Conservation (phyloP, 2,329 filamentous ascomycete species). For the Calonectria hongkongensis region DNA sequence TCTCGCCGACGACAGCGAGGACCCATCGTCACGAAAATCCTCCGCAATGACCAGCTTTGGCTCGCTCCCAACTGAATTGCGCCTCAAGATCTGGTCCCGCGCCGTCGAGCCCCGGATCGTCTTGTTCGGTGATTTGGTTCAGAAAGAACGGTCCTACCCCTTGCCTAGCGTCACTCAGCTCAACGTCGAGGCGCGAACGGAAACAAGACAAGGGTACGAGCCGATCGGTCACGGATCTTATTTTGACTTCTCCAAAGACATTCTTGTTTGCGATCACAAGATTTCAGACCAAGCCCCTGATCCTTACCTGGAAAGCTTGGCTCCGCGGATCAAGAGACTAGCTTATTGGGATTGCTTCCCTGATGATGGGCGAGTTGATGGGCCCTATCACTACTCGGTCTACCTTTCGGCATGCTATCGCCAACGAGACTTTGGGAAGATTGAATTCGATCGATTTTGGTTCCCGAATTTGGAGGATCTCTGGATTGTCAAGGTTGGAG, state of each 20-base stretch:
- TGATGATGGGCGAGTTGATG: slow-evolving; percentile 61
- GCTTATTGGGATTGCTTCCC: slow-evolving; percentile 65
- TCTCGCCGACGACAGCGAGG: slow-evolving; percentile 32
- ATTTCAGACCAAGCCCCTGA: slow-evolving; percentile 59
- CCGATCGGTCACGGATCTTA: slow-evolving; percentile 60
- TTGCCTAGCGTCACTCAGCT: slow-evolving; percentile 61
- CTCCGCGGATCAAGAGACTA: slow-evolving; percentile 58
- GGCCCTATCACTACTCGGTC: slow-evolving; percentile 58
- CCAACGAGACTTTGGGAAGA: slow-evolving; percentile 55
- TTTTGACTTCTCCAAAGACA: slow-evolving; percentile 61
- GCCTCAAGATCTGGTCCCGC: slow-evolving; percentile 62
- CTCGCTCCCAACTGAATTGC: slow-evolving; percentile 60
- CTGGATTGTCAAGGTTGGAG: slow-evolving; percentile 64
- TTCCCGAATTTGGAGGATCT: slow-evolving; percentile 62
- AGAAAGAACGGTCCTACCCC: slow-evolving; percentile 56
- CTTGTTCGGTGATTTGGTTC: slow-evolving; percentile 60
- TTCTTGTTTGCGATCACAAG: slow-evolving; percentile 62
- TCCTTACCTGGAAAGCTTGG: slow-evolving; percentile 58
- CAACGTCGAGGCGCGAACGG: slow-evolving; percentile 59
- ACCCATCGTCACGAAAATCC: slow-evolving; percentile 32
- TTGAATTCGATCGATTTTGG: slow-evolving; percentile 62
- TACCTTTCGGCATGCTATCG: slow-evolving; percentile 60
- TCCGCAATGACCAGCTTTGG: slow-evolving; percentile 51
- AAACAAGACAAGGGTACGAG: slow-evolving; percentile 61
- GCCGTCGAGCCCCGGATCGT: slow-evolving; percentile 61